A percentile compares a stretch with the other conserved stretches of the same genome.
phyloP scores from a whole-genome alignment of 1,139 yeast genomes.

The Diutina rugosa region DNA sequence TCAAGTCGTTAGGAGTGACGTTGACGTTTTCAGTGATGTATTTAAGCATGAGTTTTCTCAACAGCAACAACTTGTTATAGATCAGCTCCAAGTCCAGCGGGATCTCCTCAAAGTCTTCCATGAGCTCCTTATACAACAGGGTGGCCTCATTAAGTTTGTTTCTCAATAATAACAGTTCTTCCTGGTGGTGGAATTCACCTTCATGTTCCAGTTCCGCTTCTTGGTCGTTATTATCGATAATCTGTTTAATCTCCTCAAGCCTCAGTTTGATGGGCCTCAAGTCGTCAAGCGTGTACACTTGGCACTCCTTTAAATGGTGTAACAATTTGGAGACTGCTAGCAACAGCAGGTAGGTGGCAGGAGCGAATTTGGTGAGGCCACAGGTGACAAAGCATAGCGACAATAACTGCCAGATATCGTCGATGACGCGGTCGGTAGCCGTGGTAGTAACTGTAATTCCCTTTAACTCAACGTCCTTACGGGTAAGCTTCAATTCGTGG shows the following conservation, averaged over 20 bases:
- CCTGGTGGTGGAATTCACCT: slow-evolving; percentile 28
- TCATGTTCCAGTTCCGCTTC: slow-evolving; percentile 9
- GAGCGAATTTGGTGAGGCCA: slow-evolving; percentile 80
- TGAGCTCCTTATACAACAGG: slow-evolving; percentile 38
- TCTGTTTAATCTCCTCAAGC: slow-evolving; percentile 50
- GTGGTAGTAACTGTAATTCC: slow-evolving; percentile 28
- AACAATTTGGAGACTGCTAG: slow-evolving; percentile 74
- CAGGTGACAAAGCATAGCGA: slow-evolving; percentile 83
- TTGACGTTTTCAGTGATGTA: slow-evolving; percentile 14
- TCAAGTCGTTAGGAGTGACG: slow-evolving; percentile 5
- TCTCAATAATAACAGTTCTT: slow-evolving; percentile 45
- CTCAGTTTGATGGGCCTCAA: slow-evolving; percentile 63
- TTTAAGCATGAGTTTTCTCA: slow-evolving; percentile 22
- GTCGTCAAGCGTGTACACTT: slow-evolving; percentile 75
- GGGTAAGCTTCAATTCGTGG: slow-evolving; percentile 35
- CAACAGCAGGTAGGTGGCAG: slow-evolving; percentile 84
- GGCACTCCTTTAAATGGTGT: slow-evolving; percentile 69
- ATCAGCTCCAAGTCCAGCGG: slow-evolving; percentile 40
- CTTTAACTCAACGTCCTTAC: slow-evolving; percentile 35
- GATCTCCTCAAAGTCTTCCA: slow-evolving; percentile 38
- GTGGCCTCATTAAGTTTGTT: slow-evolving; percentile 48
- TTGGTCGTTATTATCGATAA: slow-evolving; percentile 31
- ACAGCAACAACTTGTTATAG: slow-evolving; percentile 32
- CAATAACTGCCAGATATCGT: slow-evolving; percentile 78
- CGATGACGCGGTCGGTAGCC: slow-evolving; percentile 58